A percentile compares a stretch with the other conserved stretches of the same genome.
These are phyloP conservation scores for Hyphodiscus hymeniophilus DNA, from an alignment of 495 filamentous ascomycete species.

Conservation along the genomic window DNA sequence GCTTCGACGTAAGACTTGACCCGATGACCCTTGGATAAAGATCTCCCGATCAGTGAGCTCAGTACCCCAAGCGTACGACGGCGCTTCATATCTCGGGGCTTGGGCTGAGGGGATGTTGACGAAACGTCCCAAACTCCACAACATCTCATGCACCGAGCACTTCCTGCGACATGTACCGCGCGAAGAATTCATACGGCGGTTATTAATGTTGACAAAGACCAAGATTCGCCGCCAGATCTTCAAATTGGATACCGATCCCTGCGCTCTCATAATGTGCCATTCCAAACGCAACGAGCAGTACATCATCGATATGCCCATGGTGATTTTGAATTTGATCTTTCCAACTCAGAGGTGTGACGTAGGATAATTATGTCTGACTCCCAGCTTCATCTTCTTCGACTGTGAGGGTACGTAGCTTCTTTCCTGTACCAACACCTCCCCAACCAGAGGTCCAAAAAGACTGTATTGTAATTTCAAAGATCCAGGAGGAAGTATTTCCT, in stretches of 20 bases:
- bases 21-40: too few species aligned
- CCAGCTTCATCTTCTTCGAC: background rate
- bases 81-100: too few species aligned
- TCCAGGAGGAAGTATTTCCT: constrained; percentile 33
- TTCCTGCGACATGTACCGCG: too few species aligned
- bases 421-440: background rate
- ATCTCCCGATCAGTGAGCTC: too few species aligned
- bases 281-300: constrained; percentile 39
- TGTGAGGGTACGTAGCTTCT: background rate
- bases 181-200: too few species aligned
- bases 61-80: too few species aligned
- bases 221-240: constrained; percentile 35
- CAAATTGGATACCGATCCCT: constrained; percentile 38
- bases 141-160: too few species aligned
- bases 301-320: constrained; percentile 42
- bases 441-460: constrained; percentile 45
- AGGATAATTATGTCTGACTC: constrained; percentile 31
- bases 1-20: too few species aligned
- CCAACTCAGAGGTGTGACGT: constrained; percentile 44
- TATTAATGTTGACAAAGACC: constrained; percentile 19
- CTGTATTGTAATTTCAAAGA: constrained; percentile 38
- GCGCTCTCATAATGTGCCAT: constrained; percentile 36
- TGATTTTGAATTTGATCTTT: constrained; percentile 33
- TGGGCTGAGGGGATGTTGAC: too few species aligned
- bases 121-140: too few species aligned